Base-by-base conservation (phyloP, 75 land plant genomes). In the Cryptomeria japonica region DNA sequence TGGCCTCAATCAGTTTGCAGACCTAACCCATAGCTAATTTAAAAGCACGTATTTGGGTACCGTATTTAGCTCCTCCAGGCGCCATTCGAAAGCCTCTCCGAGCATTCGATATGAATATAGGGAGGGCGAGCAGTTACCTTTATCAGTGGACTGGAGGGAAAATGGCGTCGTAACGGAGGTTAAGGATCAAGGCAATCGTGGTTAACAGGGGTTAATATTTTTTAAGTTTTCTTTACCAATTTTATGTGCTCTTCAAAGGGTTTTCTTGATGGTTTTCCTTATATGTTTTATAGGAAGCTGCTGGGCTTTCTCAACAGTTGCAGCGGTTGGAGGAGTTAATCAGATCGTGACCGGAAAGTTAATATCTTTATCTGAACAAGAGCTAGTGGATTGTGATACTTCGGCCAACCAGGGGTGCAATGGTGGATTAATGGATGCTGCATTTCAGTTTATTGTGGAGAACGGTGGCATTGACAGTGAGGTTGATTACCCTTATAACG, bases 1-100 rank as follows among this genome's bases (percentile, higher is more conserved):
- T 32, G 91, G 90, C 18, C 85, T 90, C 25, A 90, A 89, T 77
- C 72, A 79, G 85, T 90, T 90, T 84, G 90, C 91, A 41, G 91
- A 90, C 36, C 85, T 90, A 51, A 86, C 91, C 37, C 79, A 90
- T 68, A 61, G 86, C 41, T 90, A 90, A 38, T 90, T 89, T 84
- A 85, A 85, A 47, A 39, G n/a, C 42, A 73, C 22, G 89, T 90
- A 90, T 47, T 58, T 68, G 72, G 72, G 72, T 28, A 68, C 6
- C 0, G 31, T 68, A 8, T 68, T 68, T 28, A 2, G 72, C 10
- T 68, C 72, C 7, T 8, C 55, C 1, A 51, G 14, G 2, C 16
- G 31, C 25, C 72, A 8, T 25, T 28, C 31, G 1, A 68, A 68
- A 22, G 28, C n/a, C 72, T 25, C 25, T 68, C 72, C 72, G n/a